Base-by-base conservation (phyloP, 1,284 basidiomycete species). In the Pseudozyma sp. region DNA sequence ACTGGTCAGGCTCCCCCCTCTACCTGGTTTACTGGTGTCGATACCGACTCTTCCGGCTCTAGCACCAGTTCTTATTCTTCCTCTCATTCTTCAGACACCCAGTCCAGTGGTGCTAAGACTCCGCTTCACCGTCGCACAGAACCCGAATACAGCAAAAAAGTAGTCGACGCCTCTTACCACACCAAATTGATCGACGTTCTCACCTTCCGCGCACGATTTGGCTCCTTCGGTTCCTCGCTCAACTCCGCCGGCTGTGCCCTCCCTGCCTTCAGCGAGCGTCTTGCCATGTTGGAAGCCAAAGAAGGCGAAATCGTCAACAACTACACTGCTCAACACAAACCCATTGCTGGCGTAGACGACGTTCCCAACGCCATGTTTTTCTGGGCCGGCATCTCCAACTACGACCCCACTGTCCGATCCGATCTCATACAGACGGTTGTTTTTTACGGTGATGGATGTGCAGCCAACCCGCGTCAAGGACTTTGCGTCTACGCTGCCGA, bases 371-470 rank as follows among this genome's bases (percentile, higher is more conserved):
- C 71, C 11, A 74, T 74, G 71, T 74, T 69, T 31, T 69, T 69
- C 56, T 74, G 71, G 71, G 71, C 71, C 0, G 71, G 71, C 0
- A 52, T 74, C n/a, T 69, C 71, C 8, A 74, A 74, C 47, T 66
- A 74, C 49, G 55, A 69, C 40, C 66, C 54, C 3, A 21, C 12
- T 0, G 59, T 69, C 3, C 54, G 50, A 4, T 52, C 61, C 0
- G 71, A 74, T 35, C 52, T 74, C 4, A 69, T 74, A 39, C 71
- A 74, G 34, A 74, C 71, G 5, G 71, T 69, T 7, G 62, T 74
- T 5, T 66, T 74, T 38, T 74, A 74, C 45, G 71, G 71, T n/a
- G 71, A 74, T 31, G 65, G 66, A 0, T 74, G 71, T 45, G 71
- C 62, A 3, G 71, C 66, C 0, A 40, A 74, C 35, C 66, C 66